Evolutionary conservation across 768 basidiomycete genomes (phyloP).

Genomic region (Boletellus sp.): DNA sequence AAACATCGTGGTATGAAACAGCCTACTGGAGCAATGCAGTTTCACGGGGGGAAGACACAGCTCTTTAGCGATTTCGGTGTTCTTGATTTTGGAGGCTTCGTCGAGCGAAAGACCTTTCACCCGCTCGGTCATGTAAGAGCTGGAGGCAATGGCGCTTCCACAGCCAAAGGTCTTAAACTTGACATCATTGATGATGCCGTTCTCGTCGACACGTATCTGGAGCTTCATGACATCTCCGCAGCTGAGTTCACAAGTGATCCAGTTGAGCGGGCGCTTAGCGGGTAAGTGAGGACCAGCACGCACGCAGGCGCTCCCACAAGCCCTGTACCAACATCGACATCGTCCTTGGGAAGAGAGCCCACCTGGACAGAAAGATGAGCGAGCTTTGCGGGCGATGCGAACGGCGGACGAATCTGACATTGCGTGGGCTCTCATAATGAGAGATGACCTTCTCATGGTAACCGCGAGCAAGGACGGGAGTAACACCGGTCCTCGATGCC

Average conservation of each 20-base stretch:
- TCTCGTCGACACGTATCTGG: conserved; percentile 94
- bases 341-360: conserved; percentile 90
- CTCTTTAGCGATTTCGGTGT: conserved; percentile 99
- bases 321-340: conserved; percentile 91
- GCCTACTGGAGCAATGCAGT: conserved; percentile 86
- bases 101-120: conserved; percentile 93
- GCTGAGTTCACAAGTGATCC: conserved; percentile 37
- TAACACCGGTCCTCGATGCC: conserved; percentile 36
- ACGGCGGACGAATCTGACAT: conserved; percentile 57
- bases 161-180: conserved; percentile 99
- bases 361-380: conserved; percentile 55
- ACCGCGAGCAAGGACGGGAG: conserved; percentile 57
- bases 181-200: conserved; percentile 94
- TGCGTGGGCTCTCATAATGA: conserved; percentile 96
- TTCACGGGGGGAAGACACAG: conserved; percentile 94
- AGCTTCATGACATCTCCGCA: conserved; percentile 99
- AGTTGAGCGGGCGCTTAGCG: conserved; percentile 15
- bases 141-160: conserved; percentile 96
- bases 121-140: conserved; percentile 98
- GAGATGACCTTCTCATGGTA: conserved; percentile 98
- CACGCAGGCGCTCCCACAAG: conserved; percentile 97
- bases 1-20: conserved; percentile 7
- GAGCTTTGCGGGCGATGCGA: conserved; percentile 49
- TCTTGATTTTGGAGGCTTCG: conserved; percentile 94
- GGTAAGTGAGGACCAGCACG: conserved; percentile 31